These are phyloP conservation scores for Didymella keratinophila DNA, from an alignment of 2,329 filamentous ascomycete species.

Conservation along the genomic window DNA sequence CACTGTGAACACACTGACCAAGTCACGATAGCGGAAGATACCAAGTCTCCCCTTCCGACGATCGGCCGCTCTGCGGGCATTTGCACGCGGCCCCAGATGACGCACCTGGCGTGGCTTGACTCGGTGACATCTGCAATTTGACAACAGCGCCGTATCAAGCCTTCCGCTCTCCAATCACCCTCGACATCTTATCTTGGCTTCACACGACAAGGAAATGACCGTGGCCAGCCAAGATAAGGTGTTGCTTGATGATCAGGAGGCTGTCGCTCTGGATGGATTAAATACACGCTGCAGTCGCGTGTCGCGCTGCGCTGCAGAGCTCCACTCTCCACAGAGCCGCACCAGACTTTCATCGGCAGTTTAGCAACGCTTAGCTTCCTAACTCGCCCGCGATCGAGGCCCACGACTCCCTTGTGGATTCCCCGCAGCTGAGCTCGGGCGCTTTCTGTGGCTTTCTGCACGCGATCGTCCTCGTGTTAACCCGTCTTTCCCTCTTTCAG, in stretches of 20 bases:
- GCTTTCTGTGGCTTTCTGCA: slow-evolving; percentile 4
- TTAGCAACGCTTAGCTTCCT: slow-evolving; percentile 6
- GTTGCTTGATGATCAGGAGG: not conserved
- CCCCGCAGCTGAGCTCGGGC: slow-evolving; percentile 8
- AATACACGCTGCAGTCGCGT: slow-evolving; percentile 13
- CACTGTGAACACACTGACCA: not conserved
- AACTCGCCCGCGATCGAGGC: not conserved
- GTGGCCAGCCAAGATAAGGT: slow-evolving; percentile 1
- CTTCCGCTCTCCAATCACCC: slow-evolving; percentile 7
- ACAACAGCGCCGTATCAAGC: slow-evolving; percentile 14
- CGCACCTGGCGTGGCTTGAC: slow-evolving; percentile 17
- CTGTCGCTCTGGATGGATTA: no score
- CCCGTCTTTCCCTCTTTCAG: not conserved
- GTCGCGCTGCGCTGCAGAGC: not conserved
- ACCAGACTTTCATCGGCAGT: not conserved
- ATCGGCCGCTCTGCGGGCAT: slow-evolving; percentile 17
- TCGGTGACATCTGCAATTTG: slow-evolving; percentile 24
- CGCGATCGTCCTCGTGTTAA: not conserved
- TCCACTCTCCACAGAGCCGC: not conserved
- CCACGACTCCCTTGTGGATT: not conserved
- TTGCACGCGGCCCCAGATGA: slow-evolving; percentile 15
- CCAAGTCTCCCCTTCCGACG: slow-evolving; percentile 21
- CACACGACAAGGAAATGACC: no score
- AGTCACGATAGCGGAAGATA: slow-evolving; percentile 18
- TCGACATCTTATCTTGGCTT: no score